A percentile compares a stretch with the other conserved stretches of the same genome.
Conservation (phyloP, 1,284 basidiomycete genomes). For the Thecaphora frezii region DNA sequence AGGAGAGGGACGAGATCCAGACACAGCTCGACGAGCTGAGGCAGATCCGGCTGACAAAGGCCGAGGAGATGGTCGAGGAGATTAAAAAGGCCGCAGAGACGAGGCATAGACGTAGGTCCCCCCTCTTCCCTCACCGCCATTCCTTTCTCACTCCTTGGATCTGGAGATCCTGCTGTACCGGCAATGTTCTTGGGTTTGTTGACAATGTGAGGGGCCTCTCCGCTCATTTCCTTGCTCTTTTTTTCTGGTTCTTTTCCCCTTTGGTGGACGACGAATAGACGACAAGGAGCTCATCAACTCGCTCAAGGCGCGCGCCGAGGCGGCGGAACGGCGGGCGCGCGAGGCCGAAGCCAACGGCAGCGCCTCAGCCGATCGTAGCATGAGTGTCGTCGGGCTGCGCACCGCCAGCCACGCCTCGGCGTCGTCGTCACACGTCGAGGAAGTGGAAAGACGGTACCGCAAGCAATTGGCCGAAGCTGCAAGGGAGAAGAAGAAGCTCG, state of each 20-base stretch:
- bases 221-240: no score
- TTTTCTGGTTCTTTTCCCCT: no score
- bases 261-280: no score
- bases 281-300: constrained; percentile 31
- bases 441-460: constrained; percentile 21
- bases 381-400: constrained; percentile 26
- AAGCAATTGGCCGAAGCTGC: constrained; percentile 21
- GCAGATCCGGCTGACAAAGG: constrained; percentile 37
- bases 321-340: constrained; percentile 26
- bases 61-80: constrained; percentile 45
- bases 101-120: constrained; percentile 25
- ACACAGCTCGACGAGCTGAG: constrained; percentile 51
- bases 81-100: constrained; percentile 43
- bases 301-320: constrained; percentile 35
- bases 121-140: no score
- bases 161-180: no score
- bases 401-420: constrained; percentile 10
- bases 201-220: no score
- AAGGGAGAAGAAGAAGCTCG: constrained; percentile 12
- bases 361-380: constrained; percentile 15
- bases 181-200: no score
- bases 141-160: no score
- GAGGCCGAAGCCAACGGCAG: constrained; percentile 9
- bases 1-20: constrained; percentile 50
- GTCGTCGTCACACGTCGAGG: constrained; percentile 6